A percentile compares a stretch with the other conserved stretches of the same genome.
Conservation (phyloP, 345 rosid species). For the Eucalyptus tenuipes region DNA sequence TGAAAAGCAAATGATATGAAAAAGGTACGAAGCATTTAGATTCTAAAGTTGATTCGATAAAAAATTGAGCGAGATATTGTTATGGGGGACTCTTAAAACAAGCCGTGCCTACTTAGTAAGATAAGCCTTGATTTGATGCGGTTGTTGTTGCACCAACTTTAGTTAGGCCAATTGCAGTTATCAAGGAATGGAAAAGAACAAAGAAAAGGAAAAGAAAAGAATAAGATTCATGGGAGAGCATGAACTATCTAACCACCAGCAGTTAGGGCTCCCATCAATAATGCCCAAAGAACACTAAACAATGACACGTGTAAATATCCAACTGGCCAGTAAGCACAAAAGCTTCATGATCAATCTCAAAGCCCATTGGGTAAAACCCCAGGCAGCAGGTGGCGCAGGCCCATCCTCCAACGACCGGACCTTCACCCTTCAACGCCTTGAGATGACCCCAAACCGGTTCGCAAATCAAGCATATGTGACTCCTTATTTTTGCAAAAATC, state of each 20-base stretch:
- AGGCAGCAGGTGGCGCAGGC: not conserved
- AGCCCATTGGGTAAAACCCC: not conserved
- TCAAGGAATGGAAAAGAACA: not conserved
- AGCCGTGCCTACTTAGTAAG: not conserved
- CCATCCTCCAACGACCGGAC: not conserved
- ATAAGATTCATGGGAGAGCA: not conserved
- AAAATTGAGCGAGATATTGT: not conserved
- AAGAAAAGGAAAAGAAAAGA: not conserved
- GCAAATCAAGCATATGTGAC: not conserved
- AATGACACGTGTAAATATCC: not conserved
- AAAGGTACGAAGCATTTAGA: rapidly evolving
- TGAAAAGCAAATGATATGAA: not conserved
- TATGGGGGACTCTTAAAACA: rapidly evolving
- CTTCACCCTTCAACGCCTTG: not conserved
- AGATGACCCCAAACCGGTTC: not conserved
- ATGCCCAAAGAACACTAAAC: not conserved
- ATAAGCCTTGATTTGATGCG: not conserved
- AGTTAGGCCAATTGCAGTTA: not conserved
- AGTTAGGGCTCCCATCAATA: not conserved
- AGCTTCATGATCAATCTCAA: not conserved
- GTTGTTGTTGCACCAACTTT: not conserved
- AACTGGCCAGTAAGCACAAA: not conserved
- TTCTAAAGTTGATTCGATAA: rapidly evolving
- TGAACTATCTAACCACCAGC: not conserved
- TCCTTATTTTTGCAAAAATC: not conserved